These are phyloP conservation scores for Mycotypha africana DNA, from an alignment of 371 early-diverging fungal genomes.

Conservation along the genomic window DNA sequence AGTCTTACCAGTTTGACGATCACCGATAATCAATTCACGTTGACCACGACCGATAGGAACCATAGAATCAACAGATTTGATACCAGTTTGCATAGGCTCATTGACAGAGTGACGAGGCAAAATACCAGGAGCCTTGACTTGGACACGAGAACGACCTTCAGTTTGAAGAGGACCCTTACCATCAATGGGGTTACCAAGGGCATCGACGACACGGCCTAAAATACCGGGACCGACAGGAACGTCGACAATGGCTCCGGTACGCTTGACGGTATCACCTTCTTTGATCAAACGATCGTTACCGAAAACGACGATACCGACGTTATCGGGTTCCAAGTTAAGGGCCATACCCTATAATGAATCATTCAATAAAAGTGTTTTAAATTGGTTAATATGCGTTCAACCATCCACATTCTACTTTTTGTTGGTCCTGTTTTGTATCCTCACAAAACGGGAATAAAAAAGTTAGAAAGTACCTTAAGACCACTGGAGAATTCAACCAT, in stretches of 20 bases:
- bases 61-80: constrained; percentile 97
- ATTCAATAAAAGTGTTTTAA: too few species aligned
- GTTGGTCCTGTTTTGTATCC: too few species aligned
- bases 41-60: constrained; percentile 97
- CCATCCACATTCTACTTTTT: background rate
- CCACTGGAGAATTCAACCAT: constrained; percentile 99
- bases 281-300: constrained; percentile 91
- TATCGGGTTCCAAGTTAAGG: constrained; percentile 94
- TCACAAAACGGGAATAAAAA: background rate
- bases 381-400: background rate
- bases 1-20: constrained; percentile 97
- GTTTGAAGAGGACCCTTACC: constrained; percentile 93
- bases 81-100: constrained; percentile 97
- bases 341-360: constrained; percentile 83
- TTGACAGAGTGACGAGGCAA: constrained; percentile 95
- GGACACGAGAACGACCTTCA: constrained; percentile 80
- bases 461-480: constrained; percentile 67
- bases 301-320: constrained; percentile 98
- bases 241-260: constrained; percentile 96
- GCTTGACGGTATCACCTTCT: constrained; percentile 96
- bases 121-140: constrained; percentile 97
- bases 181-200: constrained; percentile 96
- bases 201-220: constrained; percentile 95
- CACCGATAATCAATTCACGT: constrained; percentile 98
- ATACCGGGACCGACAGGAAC: constrained; percentile 91